Evolutionary conservation across 2,329 filamentous ascomycete species (phyloP).

Genomic region (Colletotrichum brevisporum): DNA sequence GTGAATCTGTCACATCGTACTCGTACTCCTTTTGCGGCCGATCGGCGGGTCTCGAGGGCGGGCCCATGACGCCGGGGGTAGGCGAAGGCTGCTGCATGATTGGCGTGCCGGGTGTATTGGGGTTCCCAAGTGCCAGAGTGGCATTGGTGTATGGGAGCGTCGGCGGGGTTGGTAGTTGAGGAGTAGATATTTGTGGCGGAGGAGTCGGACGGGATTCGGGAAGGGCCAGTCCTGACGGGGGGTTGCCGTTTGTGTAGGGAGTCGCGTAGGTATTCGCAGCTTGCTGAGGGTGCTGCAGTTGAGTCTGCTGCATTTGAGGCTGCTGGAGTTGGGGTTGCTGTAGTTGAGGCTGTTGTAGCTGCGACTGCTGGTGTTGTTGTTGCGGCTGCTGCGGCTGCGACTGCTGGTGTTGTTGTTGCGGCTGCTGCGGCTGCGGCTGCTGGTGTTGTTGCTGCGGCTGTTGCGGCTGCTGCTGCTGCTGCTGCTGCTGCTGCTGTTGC

Average conservation of each 20-base stretch:
- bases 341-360: conserved; percentile 32
- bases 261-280: conserved; percentile 50
- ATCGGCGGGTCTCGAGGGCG: conserved; percentile 73
- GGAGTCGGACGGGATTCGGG: conserved; percentile 43
- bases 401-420: conserved; percentile 16
- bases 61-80: conserved; percentile 65
- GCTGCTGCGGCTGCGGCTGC: conserved; percentile 15
- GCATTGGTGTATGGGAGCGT: conserved; percentile 43
- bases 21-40: conserved; percentile 72
- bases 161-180: conserved; percentile 33
- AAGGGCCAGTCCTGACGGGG: conserved; percentile 44
- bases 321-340: conserved; percentile 15
- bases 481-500: conserved; percentile 13
- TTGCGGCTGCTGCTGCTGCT: conserved; percentile 17
- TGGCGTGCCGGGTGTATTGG: conserved; percentile 25
- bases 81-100: conserved; percentile 44
- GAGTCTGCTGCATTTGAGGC: conserved; percentile 3
- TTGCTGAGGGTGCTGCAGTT: conserved; percentile 44
- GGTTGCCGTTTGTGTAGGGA: conserved; percentile 56
- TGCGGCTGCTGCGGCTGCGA: conserved; percentile 15
- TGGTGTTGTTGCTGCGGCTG: conserved; percentile 35
- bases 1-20: conserved; percentile 85
- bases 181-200: conserved; percentile 42
- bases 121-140: conserved; percentile 40
- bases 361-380: conserved; percentile 18